Base-by-base conservation (phyloP, 495 filamentous ascomycete genomes). In the Penicillium lividum region DNA sequence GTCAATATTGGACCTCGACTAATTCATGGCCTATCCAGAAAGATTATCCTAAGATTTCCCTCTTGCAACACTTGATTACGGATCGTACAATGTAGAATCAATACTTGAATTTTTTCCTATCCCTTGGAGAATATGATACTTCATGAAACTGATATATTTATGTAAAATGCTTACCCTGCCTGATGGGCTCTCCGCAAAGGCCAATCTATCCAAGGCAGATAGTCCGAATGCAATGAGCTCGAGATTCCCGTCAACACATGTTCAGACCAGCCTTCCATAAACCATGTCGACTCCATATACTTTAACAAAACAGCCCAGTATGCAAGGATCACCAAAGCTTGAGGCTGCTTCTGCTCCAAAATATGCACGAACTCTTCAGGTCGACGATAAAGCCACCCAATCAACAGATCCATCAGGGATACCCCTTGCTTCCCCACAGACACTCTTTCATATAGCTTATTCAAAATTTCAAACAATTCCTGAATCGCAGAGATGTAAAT, bases 331-430 rank as follows among this genome's bases (percentile, higher is more conserved):
- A 74, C 63, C 8, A 82, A 44, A 3, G 74, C 69, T 38, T 67
- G 43, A 7, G 77, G 70, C 7, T 77, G 69, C 47, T 70, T 68
- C 30, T 63, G 51, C 42, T 75, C 59, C 15, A 80, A 57, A 2
- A 58, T 52, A 3, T 44, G 51, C 11, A 76, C 52, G 56, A 75
- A 75, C 13, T 67, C 62, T 6, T 66, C 65, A 1, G 68, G 69
- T 3, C 72, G 62, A 4, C 72, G 67, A 54, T 74, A 77, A 3
- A 73, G 48, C 73, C 73, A 77, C 1, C 73, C 75, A 15, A 77
- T 68, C 3, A 72, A 40, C 10, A 53, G 22, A 15, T 67, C 59
- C 68, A 73, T 71, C 44, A 76, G 48, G 0, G 40, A 29, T 1
- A 66, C 59, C 0, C 57, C 62, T 3, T 56, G 34, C 11, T 47